These are phyloP conservation scores for Middelhovenomyces tepae DNA, from an alignment of 805 yeast species.

Conservation along the genomic window DNA sequence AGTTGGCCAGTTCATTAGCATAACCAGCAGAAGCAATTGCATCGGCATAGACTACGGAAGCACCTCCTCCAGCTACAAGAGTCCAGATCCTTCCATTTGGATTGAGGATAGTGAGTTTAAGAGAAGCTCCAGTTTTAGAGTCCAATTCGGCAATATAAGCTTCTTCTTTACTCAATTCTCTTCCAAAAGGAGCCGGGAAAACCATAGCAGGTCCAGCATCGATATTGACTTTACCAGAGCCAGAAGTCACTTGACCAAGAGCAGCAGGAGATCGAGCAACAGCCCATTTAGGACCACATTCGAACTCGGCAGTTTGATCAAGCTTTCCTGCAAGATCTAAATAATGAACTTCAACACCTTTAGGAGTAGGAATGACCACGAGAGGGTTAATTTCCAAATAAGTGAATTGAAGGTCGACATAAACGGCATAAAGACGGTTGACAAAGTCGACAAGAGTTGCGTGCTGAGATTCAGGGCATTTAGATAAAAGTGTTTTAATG, in stretches of 20 bases:
- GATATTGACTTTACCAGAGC: conserved; percentile 21
- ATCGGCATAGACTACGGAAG: conserved; percentile 40
- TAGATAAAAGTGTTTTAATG: conserved; percentile 26
- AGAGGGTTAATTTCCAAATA: conserved; percentile 39
- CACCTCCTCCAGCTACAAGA: conserved; percentile 41
- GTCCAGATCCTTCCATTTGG: conserved; percentile 39
- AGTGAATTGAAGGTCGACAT: conserved; percentile 39
- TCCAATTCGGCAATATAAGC: conserved; percentile 40
- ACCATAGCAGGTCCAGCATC: conserved; percentile 42
- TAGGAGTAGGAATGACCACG: conserved; percentile 33
- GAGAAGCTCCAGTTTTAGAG: conserved; percentile 40
- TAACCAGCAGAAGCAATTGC: conserved; percentile 40
- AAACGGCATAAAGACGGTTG: conserved; percentile 39
- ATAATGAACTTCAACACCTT: conserved; percentile 35
- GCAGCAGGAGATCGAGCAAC: conserved; percentile 36
- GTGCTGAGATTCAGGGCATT: conserved; percentile 35
- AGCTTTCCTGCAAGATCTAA: conserved; percentile 40
- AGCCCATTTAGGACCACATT: conserved; percentile 43
- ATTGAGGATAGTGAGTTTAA: conserved; percentile 36
- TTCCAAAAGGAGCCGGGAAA: conserved; percentile 42
- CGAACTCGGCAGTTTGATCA: conserved; percentile 41
- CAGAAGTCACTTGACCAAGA: conserved; percentile 26
- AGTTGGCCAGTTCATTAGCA: conserved; percentile 37
- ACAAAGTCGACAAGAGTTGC: conserved; percentile 35
- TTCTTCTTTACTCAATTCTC: conserved; percentile 37